Conservation (phyloP, 2,329 filamentous ascomycete genomes). For the Thielaviopsis ethacetica region DNA sequence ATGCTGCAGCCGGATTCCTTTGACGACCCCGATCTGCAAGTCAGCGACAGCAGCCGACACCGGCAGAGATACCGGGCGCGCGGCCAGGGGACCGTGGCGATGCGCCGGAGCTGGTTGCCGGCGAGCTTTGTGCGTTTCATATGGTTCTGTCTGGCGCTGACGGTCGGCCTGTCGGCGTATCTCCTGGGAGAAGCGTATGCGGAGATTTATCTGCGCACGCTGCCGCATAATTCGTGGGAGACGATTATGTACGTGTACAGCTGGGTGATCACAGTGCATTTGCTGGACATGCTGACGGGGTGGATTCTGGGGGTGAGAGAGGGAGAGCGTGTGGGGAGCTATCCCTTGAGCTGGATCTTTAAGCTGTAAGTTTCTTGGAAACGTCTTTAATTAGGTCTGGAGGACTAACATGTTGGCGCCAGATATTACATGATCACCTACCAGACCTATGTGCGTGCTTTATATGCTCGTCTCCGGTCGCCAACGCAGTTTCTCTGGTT, state of each 20-base stretch:
- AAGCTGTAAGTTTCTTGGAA: conserved; percentile 38
- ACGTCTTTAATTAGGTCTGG: too few relatives aligned
- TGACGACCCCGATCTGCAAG: conserved; percentile 12
- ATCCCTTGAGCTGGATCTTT: conserved; percentile 55
- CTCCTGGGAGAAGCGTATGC: conserved; percentile 53
- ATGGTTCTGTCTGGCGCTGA: conserved; percentile 51
- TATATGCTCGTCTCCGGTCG: conserved; percentile 51
- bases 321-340: conserved; percentile 50
- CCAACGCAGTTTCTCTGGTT: conserved; percentile 49
- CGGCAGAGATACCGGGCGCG: conserved; percentile 5
- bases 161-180: conserved; percentile 47
- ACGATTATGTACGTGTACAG: conserved; percentile 55
- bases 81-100: conserved; percentile 19
- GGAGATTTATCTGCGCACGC: conserved; percentile 49
- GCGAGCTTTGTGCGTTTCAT: conserved; percentile 52
- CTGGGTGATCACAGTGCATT: conserved; percentile 50
- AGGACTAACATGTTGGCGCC: conserved; percentile 3
- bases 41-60: background rate
- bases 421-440: conserved; percentile 54
- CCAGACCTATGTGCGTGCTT: conserved; percentile 52
- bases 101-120: conserved; percentile 41
- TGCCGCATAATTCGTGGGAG: conserved; percentile 49
- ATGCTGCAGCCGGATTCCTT: conserved; percentile 10
- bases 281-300: conserved; percentile 46
- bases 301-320: conserved; percentile 51